phyloP scores from a whole-genome alignment of 2,329 filamentous ascomycete species.

The Venturia carpophila region DNA sequence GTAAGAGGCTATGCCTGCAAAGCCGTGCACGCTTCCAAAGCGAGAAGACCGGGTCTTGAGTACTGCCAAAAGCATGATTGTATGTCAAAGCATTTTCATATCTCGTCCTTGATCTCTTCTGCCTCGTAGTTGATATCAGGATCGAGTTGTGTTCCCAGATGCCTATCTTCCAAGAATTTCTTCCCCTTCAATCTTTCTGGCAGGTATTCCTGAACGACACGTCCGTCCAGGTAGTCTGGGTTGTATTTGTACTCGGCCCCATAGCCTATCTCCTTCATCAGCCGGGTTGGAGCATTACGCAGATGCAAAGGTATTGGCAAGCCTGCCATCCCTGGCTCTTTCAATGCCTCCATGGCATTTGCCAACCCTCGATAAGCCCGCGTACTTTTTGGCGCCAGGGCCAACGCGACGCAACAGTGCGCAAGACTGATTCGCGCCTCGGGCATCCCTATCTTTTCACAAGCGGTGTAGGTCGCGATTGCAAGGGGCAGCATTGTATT shows the following conservation, averaged over 20 bases:
- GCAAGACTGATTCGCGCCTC: conserved; percentile 89
- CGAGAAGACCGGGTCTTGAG: background rate
- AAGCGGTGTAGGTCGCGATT: conserved; percentile 76
- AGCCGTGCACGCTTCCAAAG: background rate
- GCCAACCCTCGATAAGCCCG: conserved; percentile 74
- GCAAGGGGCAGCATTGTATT: conserved; percentile 75
- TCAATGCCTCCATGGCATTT: conserved; percentile 69
- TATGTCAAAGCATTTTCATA: background rate
- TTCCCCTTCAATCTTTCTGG: conserved; percentile 65
- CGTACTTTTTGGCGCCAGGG: conserved; percentile 77
- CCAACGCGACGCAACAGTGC: conserved; percentile 75
- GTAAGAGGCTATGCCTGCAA: background rate
- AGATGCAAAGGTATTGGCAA: conserved; percentile 81
- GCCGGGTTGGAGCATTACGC: conserved; percentile 79
- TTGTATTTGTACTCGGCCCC: conserved; percentile 95
- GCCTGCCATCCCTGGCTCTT: conserved; percentile 74
- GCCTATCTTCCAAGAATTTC: conserved; percentile 67
- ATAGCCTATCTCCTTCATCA: conserved; percentile 91
- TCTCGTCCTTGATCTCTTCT: background rate
- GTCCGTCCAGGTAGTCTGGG: conserved; percentile 76
- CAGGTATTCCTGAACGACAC: conserved; percentile 82
- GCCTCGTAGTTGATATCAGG: conserved; percentile 45
- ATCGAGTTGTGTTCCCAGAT: conserved; percentile 74
- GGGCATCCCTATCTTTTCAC: conserved; percentile 90
- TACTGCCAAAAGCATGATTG: background rate